Conservation (phyloP, 257 asterid genomes). For the Primulina tabacum region DNA sequence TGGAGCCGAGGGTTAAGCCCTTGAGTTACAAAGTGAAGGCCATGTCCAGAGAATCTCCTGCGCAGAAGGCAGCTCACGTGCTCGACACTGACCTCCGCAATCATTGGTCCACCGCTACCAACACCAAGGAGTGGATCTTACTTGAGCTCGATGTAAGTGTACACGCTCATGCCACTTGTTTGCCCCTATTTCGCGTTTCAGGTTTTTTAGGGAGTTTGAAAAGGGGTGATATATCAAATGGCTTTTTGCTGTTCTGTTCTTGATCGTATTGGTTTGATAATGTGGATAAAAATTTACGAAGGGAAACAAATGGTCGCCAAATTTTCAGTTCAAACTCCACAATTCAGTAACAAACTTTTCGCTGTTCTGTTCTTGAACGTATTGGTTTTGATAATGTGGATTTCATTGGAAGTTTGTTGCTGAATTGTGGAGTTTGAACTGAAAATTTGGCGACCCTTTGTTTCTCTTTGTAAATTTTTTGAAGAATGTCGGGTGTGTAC, state of each 20-base stretch:
- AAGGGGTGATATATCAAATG: not conserved
- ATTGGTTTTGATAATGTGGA: slow-evolving; percentile 15
- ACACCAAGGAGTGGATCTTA: slow-evolving; percentile 95
- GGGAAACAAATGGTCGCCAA: no score
- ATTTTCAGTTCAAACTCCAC: no score
- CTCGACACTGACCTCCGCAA: slow-evolving; percentile 90
- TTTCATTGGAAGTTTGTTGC: slow-evolving; percentile 12
- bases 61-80: slow-evolving; percentile 81
- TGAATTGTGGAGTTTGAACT: slow-evolving; percentile 17
- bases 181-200: not conserved
- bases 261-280: slow-evolving; percentile 9
- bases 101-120: slow-evolving; percentile 96
- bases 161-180: slow-evolving; percentile 7
- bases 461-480: not conserved
- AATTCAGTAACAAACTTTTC: no score
- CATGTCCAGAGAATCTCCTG: slow-evolving; percentile 81
- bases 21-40: slow-evolving; percentile 83
- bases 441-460: slow-evolving; percentile 10
- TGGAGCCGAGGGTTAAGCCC: slow-evolving; percentile 88
- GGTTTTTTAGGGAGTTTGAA: not conserved
- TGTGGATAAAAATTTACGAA: no score
- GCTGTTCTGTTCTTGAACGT: not conserved
- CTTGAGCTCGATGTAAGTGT: slow-evolving; percentile 86
- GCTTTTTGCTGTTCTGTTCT: not conserved
- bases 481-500: slow-evolving; percentile 1